Conservation (phyloP, 768 basidiomycete species). For the Kwoniella dejecticola region DNA sequence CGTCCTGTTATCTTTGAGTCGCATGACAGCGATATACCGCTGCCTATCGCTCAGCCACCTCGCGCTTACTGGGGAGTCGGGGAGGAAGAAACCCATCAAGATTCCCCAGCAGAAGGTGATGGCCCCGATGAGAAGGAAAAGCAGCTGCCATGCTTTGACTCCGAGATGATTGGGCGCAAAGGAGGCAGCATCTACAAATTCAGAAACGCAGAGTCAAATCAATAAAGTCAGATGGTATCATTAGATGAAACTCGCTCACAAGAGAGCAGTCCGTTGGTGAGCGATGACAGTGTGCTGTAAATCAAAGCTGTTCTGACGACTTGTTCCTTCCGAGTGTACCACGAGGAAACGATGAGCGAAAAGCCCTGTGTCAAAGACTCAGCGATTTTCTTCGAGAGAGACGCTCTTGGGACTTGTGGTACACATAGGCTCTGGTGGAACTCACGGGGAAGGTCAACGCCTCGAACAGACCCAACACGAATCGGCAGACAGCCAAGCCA, state of each 20-base stretch:
- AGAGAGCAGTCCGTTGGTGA: background rate
- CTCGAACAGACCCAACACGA: conserved; percentile 43
- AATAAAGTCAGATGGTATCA: background rate
- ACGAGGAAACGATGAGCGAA: conserved; percentile 17
- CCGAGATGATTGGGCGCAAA: background rate
- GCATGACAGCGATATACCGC: conserved; percentile 26
- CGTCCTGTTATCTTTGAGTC: conserved; percentile 27
- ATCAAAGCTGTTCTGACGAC: conserved; percentile 35
- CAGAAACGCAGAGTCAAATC: background rate
- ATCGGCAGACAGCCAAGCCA: conserved; percentile 25
- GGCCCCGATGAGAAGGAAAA: conserved; percentile 30
- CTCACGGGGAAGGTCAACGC: conserved; percentile 44
- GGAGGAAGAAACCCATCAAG: conserved; percentile 25
- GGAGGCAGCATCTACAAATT: background rate
- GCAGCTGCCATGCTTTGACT: conserved; percentile 19
- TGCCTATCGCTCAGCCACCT: conserved; percentile 38
- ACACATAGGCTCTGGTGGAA: background rate
- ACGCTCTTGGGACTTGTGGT: too few relatives aligned
- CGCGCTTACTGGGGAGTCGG: conserved; percentile 26
- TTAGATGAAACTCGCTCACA: background rate
- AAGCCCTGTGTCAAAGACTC: background rate
- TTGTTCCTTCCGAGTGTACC: conserved; percentile 36
- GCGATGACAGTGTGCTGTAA: conserved; percentile 35
- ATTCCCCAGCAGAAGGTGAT: conserved; percentile 27
- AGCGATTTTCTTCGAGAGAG: background rate